phyloP scores from a whole-genome alignment of 768 basidiomycete genomes.

The Thelephora ganbajun region DNA sequence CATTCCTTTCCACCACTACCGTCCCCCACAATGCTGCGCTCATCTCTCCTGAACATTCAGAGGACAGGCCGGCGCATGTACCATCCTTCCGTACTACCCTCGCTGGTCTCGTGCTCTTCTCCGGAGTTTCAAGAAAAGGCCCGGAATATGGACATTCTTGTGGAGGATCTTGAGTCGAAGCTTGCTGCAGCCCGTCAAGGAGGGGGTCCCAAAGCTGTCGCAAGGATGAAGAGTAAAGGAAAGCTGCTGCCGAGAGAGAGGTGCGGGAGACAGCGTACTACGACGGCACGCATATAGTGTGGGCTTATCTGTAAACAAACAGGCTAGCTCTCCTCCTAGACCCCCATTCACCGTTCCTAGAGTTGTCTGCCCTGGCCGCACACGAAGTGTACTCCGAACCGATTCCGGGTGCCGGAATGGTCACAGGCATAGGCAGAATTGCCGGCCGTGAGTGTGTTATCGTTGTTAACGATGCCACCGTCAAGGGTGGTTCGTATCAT shows the following conservation, averaged over 20 bases:
- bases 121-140: slow-evolving; percentile 60
- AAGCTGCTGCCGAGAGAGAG: slow-evolving; percentile 79
- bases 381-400: slow-evolving; percentile 72
- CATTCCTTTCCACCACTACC: too few species aligned
- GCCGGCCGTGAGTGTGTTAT: slow-evolving; percentile 76
- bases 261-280: slow-evolving; percentile 25
- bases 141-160: slow-evolving; percentile 54
- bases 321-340: slow-evolving; percentile 71
- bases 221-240: slow-evolving; percentile 61
- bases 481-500: slow-evolving; percentile 88
- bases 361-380: slow-evolving; percentile 76
- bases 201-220: slow-evolving; percentile 62
- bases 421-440: slow-evolving; percentile 65
- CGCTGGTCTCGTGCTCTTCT: slow-evolving; percentile 50
- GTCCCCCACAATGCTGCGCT: too few species aligned
- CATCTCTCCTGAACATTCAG: too few species aligned
- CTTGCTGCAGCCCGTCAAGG: slow-evolving; percentile 47
- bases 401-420: slow-evolving; percentile 82
- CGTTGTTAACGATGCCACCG: slow-evolving; percentile 89
- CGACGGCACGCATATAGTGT: not conserved
- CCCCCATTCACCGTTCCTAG: slow-evolving; percentile 79
- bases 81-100: slow-evolving; percentile 65
- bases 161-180: slow-evolving; percentile 49
- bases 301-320: not conserved
- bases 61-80: slow-evolving; percentile 18